Percentiles rank a stretch among this genome's conserved stretches.
phyloP scores from a whole-genome alignment of 2,329 filamentous ascomycete species.

The Ophiocordyceps camponoti-rufipedis region DNA sequence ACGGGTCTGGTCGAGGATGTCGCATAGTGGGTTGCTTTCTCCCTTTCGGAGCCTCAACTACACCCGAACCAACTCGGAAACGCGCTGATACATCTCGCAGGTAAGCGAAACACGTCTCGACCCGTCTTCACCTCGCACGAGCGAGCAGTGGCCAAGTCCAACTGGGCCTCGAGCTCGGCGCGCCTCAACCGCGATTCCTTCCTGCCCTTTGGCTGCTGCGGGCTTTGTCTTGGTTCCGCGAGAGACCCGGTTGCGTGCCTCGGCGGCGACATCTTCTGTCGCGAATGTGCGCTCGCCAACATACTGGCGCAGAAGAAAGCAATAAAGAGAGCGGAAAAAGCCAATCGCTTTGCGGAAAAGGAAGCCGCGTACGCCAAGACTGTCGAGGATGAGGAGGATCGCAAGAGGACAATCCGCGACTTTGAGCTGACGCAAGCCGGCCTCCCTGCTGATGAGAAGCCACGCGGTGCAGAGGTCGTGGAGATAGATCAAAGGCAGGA shows the following conservation, averaged over 20 bases:
- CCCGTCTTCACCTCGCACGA: conserved; percentile 91
- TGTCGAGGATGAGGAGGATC: conserved; percentile 49
- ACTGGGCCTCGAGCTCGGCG: conserved; percentile 70
- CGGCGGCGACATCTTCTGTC: conserved; percentile 81
- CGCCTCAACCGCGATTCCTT: conserved; percentile 81
- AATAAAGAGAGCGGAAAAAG: conserved; percentile 61
- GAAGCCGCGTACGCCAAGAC: conserved; percentile 43
- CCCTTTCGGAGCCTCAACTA: neutral
- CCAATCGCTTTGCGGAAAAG: conserved; percentile 38
- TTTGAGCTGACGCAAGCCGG: conserved; percentile 79
- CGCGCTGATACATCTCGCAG: conserved; percentile 13
- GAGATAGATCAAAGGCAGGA: neutral
- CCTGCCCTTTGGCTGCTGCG: conserved; percentile 76
- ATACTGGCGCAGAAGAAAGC: conserved; percentile 85
- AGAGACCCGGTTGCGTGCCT: conserved; percentile 69
- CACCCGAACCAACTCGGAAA: neutral
- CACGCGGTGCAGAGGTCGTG: conserved; percentile 10
- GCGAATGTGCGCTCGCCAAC: conserved; percentile 82
- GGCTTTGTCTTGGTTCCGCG: conserved; percentile 68
- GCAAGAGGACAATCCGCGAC: conserved; percentile 52
- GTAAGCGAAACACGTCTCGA: conserved; percentile 79
- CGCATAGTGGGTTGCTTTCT: neutral
- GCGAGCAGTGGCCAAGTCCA: conserved; percentile 59
- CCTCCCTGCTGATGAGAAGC: conserved; percentile 23
- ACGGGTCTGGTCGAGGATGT: neutral